Percentiles rank a stretch among this genome's conserved stretches.
These are phyloP conservation scores for Acanthamoeba rhysodes DNA, from an alignment of 208 protist species.

Conservation along the genomic window DNA sequence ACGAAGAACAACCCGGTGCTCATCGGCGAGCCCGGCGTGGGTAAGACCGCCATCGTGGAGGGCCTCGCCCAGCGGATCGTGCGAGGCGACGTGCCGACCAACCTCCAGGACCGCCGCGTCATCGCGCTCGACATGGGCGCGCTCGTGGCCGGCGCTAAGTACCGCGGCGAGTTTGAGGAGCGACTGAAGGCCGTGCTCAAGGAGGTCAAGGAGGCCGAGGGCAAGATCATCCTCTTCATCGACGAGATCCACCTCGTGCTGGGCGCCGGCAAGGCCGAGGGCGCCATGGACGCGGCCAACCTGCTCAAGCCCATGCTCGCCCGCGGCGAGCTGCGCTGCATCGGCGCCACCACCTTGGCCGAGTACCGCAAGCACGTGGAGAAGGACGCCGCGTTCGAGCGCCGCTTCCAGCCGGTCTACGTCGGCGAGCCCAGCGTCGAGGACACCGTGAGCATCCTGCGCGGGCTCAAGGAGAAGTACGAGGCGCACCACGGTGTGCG, in stretches of 20 bases:
- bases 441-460: slow-evolving; percentile 98
- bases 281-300: slow-evolving; percentile 93
- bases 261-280: slow-evolving; percentile 93
- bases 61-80: slow-evolving; percentile 95
- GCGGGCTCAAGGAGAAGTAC: slow-evolving; percentile 89
- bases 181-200: slow-evolving; percentile 99
- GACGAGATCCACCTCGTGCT: slow-evolving; percentile 99
- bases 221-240: slow-evolving; percentile 99
- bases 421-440: slow-evolving; percentile 97
- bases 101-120: slow-evolving; percentile 88
- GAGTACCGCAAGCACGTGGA: slow-evolving; percentile 99
- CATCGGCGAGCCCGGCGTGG: slow-evolving; percentile 95
- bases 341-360: slow-evolving; percentile 98
- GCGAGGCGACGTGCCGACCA: slow-evolving; percentile 93
- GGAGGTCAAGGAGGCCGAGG: slow-evolving; percentile 97
- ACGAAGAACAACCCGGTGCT: slow-evolving; percentile 99
- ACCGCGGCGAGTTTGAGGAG: slow-evolving; percentile 99
- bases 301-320: slow-evolving; percentile 99
- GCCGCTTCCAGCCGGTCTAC: slow-evolving; percentile 98
- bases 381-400: slow-evolving; percentile 98
- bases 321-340: slow-evolving; percentile 93
- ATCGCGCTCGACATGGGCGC: slow-evolving; percentile 98
- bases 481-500: slow-evolving; percentile 92
- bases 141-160: slow-evolving; percentile 99
- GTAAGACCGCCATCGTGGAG: slow-evolving; percentile 93